phyloP scores from a whole-genome alignment of 306 rosid genomes.

The Cicer judaicum region DNA sequence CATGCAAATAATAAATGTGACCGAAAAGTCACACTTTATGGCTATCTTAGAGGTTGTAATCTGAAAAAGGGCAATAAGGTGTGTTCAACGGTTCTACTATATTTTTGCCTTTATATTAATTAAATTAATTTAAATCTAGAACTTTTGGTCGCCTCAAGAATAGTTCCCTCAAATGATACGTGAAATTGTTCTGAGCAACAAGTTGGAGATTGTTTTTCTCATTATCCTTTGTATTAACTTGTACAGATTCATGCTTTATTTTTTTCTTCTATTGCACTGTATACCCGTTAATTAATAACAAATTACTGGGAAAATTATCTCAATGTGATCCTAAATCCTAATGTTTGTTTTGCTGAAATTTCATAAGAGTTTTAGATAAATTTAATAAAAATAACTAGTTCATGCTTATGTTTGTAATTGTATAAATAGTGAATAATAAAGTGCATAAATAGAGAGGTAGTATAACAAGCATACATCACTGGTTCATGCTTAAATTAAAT shows the following conservation, averaged over 20 bases:
- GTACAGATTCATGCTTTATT: constrained; percentile 11
- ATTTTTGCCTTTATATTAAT: neutral
- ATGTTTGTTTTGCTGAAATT: too few relatives aligned
- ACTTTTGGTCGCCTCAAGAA: neutral
- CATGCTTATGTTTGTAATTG: constrained; percentile 16
- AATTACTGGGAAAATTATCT: too few relatives aligned
- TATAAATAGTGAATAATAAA: neutral
- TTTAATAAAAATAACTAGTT: too few relatives aligned
- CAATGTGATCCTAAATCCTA: neutral
- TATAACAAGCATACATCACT: neutral
- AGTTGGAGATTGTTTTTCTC: constrained; percentile 2
- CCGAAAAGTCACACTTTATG: constrained; percentile 85
- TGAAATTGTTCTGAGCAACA: constrained; percentile 32
- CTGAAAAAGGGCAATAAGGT: constrained; percentile 90
- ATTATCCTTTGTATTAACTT: neutral
- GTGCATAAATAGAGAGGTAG: neutral
- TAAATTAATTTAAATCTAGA: neutral
- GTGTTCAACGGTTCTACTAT: constrained; percentile 29
- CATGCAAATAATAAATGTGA: constrained; percentile 74
- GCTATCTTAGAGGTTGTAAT: constrained; percentile 92
- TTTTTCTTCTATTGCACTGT: neutral
- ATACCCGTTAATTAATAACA: neutral
- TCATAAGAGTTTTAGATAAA: too few relatives aligned
- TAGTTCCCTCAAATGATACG: constrained; percentile 4
- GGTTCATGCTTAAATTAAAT: neutral